Percentiles rank a stretch among this genome's conserved stretches.
phyloP scores from a whole-genome alignment of 106 monocot genomes.

The Acanthochlamys bracteata region DNA sequence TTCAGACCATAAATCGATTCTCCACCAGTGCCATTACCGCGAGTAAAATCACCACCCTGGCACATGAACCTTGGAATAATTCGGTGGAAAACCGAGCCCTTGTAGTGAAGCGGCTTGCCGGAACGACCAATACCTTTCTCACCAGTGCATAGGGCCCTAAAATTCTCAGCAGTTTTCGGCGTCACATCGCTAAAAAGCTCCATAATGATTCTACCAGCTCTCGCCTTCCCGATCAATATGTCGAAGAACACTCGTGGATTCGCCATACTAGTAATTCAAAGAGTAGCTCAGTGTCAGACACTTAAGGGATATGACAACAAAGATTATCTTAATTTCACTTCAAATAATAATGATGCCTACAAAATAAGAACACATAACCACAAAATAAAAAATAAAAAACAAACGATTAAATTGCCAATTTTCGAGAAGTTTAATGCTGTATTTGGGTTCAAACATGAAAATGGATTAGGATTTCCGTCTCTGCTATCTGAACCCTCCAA shows the following conservation, averaged over 20 bases:
- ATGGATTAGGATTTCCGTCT: background rate
- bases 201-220: slow-evolving; percentile 62
- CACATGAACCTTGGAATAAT: slow-evolving; percentile 84
- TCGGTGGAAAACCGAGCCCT: slow-evolving; percentile 67
- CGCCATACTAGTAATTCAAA: slow-evolving; percentile 22
- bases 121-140: slow-evolving; percentile 65
- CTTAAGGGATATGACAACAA: background rate
- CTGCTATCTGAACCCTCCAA: background rate
- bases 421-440: background rate
- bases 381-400: background rate
- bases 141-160: slow-evolving; percentile 81
- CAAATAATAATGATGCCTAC: background rate
- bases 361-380: background rate
- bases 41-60: slow-evolving; percentile 83
- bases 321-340: background rate
- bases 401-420: background rate
- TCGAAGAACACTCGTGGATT: slow-evolving; percentile 91
- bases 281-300: background rate
- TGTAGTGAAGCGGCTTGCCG: slow-evolving; percentile 74
- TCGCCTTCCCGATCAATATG: slow-evolving; percentile 61
- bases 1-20: slow-evolving; percentile 70
- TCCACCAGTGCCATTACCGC: slow-evolving; percentile 77
- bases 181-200: slow-evolving; percentile 58
- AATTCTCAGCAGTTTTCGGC: slow-evolving; percentile 88
- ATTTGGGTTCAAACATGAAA: background rate